Conservation (phyloP, 202 grass and related monocot species). For the Cymbopogon flexuosus region DNA sequence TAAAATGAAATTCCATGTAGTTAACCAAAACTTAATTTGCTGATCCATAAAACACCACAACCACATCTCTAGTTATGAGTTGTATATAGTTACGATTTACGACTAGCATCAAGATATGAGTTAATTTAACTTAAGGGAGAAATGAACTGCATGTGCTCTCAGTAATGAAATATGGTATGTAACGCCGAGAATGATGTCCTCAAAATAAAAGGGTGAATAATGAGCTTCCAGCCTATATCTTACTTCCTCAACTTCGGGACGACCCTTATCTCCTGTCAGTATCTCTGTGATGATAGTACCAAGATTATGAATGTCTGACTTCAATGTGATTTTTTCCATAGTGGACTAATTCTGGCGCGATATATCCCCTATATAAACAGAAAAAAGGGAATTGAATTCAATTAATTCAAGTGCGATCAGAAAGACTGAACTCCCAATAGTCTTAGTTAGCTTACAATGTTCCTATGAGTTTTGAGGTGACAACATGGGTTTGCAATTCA, state of each 20-base stretch:
- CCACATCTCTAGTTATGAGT: no score
- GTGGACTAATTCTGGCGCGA: not conserved
- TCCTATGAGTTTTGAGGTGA: not conserved
- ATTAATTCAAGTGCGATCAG: not conserved
- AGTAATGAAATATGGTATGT: not conserved
- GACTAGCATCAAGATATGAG: not conserved
- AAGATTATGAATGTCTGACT: not conserved
- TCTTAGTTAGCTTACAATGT: not conserved
- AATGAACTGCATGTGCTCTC: not conserved
- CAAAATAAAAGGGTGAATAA: not conserved
- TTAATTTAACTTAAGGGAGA: not conserved
- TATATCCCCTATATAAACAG: not conserved
- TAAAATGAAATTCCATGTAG: no score
- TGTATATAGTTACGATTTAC: no score
- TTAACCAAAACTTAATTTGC: no score
- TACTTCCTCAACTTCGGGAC: not conserved
- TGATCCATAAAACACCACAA: no score
- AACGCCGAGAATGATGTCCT: not conserved
- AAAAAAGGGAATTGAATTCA: not conserved
- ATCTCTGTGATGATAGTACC: conserved; percentile 9
- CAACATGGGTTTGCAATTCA: not conserved
- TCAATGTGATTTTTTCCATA: not conserved
- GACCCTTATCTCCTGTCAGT: not conserved
- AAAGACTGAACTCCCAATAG: not conserved
- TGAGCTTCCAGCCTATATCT: not conserved